Percentiles rank a stretch among this genome's conserved stretches.
Conservation (phyloP, 139 green algal species). For the Edaphochlamys debaryana region DNA sequence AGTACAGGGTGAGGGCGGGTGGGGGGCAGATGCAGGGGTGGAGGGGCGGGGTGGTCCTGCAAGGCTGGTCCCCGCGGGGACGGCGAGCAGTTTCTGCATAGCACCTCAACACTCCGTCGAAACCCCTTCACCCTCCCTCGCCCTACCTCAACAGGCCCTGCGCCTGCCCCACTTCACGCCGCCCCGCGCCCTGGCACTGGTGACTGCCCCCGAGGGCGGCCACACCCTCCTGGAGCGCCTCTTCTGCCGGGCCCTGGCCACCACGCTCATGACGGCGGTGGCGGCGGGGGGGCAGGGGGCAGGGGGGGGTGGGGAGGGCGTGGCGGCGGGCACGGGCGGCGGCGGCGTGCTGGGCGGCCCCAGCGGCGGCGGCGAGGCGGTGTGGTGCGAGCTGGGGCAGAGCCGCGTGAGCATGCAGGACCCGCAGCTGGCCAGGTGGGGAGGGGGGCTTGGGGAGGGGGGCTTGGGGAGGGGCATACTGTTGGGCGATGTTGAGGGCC, state of each 20-base stretch:
- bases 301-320: not conserved
- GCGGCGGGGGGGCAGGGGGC: not conserved
- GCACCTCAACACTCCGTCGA: too few relatives aligned
- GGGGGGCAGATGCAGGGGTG: too few relatives aligned
- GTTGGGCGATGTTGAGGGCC: too few relatives aligned
- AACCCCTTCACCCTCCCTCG: not conserved
- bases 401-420: constrained; percentile 40
- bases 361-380: not conserved
- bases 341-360: too few relatives aligned
- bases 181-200: constrained; percentile 18
- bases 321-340: too few relatives aligned
- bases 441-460: not conserved
- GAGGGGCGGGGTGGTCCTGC: too few relatives aligned
- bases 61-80: too few relatives aligned
- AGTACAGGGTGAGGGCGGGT: constrained; percentile 19
- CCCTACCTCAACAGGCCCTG: constrained; percentile 4
- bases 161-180: constrained; percentile 40
- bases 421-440: constrained; percentile 27
- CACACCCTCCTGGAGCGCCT: constrained; percentile 31
- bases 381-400: constrained; percentile 38
- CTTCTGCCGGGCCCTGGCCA: constrained; percentile 27
- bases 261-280: constrained; percentile 20
- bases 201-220: constrained; percentile 33
- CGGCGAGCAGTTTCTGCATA: too few relatives aligned
- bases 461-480: too few relatives aligned